Percentiles rank a stretch among this genome's conserved stretches.
These are phyloP conservation scores for Calophaca sinica DNA, from an alignment of 306 rosid species.

Conservation along the genomic window DNA sequence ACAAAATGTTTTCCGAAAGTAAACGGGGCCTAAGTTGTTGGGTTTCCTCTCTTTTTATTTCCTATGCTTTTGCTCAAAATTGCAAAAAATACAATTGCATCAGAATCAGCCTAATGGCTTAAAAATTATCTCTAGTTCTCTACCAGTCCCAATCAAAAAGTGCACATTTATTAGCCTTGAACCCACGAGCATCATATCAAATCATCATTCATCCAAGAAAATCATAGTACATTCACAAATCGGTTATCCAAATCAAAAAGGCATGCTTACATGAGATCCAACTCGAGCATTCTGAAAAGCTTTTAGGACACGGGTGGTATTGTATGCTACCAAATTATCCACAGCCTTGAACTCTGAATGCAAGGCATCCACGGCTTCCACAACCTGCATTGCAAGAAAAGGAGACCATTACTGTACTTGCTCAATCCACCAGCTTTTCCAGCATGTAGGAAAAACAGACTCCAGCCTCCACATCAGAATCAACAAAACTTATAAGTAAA, in stretches of 20 bases:
- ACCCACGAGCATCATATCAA: constrained; percentile 4
- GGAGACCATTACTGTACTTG: constrained; percentile 29
- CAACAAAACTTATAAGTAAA: constrained; percentile 11
- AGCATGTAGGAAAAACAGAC: not conserved
- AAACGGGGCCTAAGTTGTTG: no score
- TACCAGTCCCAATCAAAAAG: not conserved
- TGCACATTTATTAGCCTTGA: not conserved
- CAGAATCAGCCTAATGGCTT: constrained; percentile 8
- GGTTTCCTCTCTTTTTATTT: not conserved
- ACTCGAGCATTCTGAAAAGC: constrained; percentile 86
- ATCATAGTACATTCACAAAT: constrained; percentile 17
- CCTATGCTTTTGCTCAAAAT: constrained; percentile 8
- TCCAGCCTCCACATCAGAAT: not conserved
- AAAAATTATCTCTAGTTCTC: not conserved
- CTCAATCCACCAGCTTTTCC: constrained; percentile 1
- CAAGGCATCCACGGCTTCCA: constrained; percentile 77
- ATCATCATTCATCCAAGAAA: constrained; percentile 3
- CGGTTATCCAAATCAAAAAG: constrained; percentile 19
- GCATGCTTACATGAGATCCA: constrained; percentile 82
- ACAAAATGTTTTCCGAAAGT: no score
- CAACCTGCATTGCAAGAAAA: constrained; percentile 68
- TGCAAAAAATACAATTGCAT: not conserved
- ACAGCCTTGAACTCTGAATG: constrained; percentile 81
- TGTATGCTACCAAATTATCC: constrained; percentile 85
- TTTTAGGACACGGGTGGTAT: constrained; percentile 74